Evolutionary conservation across 768 basidiomycete genomes (phyloP), one percentile per base, ranked within the genome.

Genomic region (Trametes cubensis): DNA sequence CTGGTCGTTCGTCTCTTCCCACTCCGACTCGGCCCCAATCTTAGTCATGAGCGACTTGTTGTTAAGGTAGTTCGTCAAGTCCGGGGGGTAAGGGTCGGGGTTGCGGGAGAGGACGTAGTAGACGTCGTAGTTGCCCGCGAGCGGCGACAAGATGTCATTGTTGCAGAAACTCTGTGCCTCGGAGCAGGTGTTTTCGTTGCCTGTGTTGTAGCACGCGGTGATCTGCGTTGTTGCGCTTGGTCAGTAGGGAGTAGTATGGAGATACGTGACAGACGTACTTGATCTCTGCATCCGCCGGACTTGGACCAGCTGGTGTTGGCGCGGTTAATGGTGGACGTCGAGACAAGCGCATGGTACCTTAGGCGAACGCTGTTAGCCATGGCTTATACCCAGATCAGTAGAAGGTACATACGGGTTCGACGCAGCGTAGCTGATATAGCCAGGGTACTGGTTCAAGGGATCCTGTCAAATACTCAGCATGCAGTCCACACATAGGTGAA

Each of bases 141-240:
- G 76, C 26, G 83, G 81, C 0, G 75, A 78, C 6, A 86, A 73
- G 58, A 89, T 80, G 47, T 80, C 71, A 66, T 75, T 78, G 71
- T 87, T 86, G 75, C 87, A 89, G 75, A 72, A 84, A 49, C 67
- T 75, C 68, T 87, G 85, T 5, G 87, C 86, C 2, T 66, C 63
- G 0, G 85, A 83, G 70, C 87, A 89, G 5, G 80, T 80, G 0
- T 75, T 70, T 61, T 83, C 77, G 18, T 75, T 75, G 30, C 61
- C 65, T n/a, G 81, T 75, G 58, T 77, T 77, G 69, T 87, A 77
- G 70, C 87, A 87, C 1, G 75, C 69, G 2, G 72, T 75, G 64
- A 87, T 87, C 83, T 85, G 45, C 0, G 17, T n/a, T 45, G 30
- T 5, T 15, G 51, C 23, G 15, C 49, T 18, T 26, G 52, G 7